Base-by-base conservation (phyloP, 345 rosid genomes). In the Corchorus capsularis region DNA sequence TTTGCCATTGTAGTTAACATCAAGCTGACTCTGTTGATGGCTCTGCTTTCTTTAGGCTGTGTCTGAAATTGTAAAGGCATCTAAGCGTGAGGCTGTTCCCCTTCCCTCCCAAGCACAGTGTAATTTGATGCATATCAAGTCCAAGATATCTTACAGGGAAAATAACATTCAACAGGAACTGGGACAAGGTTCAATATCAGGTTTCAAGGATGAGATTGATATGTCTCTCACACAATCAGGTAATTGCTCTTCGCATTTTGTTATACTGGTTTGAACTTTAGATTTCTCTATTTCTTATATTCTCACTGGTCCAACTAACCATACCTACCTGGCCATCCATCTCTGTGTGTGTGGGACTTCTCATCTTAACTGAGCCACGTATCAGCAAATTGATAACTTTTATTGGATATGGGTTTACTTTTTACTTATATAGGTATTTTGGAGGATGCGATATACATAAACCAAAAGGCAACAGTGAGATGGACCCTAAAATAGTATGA, bases 41-140 rank as follows among this genome's bases (percentile, higher is more conserved):
- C 71, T 67, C 37, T 85, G 41, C 74, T 64, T 72, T 71, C 69
- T 81, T 72, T 78, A 95, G 99, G 98, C 93, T 61, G 88, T 95
- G 50, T 86, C 79, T 71, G 96, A 93, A 86, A 89, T 95, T 78
- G 85, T 78, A 22, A 95, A 89, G 85, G 89, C 97, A 72, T 84
- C 88, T 41, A 93, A 86, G 85, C 85, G 53, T n/a, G 96, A 93
- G 84, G 93, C 97, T 75, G 78, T 70, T 78, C 74, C 82, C 45
- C 82, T 95, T 81, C 93, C 91, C 10, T 71, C 69, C 32, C 77
- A 69, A 78, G 93, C 96, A 62, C 81, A 89, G 77, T 88, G 86
- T 69, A 75, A 77, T 74, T 77, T 79, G 61, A 78, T 66, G 71
- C 80, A 68, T 73, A 85, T 92, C 17, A 86, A 80, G 86, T 79